These are phyloP conservation scores for Dorcoceras hygrometricum DNA, from an alignment of 257 asterid species.

Conservation along the genomic window DNA sequence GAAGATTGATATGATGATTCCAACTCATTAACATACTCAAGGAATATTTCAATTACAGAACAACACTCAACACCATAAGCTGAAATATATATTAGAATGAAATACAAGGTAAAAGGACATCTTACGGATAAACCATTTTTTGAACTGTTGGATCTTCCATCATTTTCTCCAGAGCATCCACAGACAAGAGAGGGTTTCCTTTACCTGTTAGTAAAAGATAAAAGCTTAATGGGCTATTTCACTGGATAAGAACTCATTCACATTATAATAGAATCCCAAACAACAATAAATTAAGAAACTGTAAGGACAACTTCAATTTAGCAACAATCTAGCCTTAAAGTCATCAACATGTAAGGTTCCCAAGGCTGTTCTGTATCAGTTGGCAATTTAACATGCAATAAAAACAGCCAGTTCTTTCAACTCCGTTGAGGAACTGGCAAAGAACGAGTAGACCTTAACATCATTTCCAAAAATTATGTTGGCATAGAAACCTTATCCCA, in stretches of 20 bases:
- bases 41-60: neutral
- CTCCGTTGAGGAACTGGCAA: neutral
- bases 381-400: too few relatives aligned
- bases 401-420: too few relatives aligned
- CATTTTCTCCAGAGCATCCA: conserved; percentile 97
- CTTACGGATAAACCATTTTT: conserved; percentile 97
- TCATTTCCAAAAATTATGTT: neutral
- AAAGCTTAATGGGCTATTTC: conserved; percentile 15
- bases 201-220: conserved; percentile 42
- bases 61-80: neutral
- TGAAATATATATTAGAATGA: conserved; percentile 10
- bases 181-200: conserved; percentile 62
- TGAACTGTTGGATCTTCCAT: conserved; percentile 99
- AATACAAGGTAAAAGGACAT: conserved; percentile 24
- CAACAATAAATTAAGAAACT: too few relatives aligned
- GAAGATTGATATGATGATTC: neutral
- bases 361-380: too few relatives aligned
- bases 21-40: neutral
- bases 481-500: neutral
- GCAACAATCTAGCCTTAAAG: too few relatives aligned
- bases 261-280: neutral
- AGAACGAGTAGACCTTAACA: neutral
- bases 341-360: too few relatives aligned
- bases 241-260: neutral
- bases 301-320: neutral